Evolutionary conservation across 192 early-diverging fungal species (phyloP), one percentile per base, ranked within the genome.

Genomic region (Phycomyces nitens): DNA sequence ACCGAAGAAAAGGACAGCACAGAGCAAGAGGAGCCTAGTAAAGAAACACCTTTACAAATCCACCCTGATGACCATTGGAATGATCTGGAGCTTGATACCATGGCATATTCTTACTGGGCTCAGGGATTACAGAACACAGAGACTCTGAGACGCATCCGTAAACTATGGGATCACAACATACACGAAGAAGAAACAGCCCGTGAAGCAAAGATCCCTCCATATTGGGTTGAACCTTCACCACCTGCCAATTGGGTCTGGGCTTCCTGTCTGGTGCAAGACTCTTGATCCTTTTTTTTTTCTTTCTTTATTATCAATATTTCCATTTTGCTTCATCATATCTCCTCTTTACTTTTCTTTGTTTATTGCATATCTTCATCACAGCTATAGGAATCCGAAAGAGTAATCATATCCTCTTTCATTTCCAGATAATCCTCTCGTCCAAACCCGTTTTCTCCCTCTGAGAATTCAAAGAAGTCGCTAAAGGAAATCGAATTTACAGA

Each of bases 211-310:
- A 65, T 74, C 20, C 70, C 73, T 16, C 70, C 60, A 47, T 57
- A 38, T 14, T 76, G 56, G 60, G 65, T 76, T 18, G 26, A 23
- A 41, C 65, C 70, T n/a, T 64, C 59, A 16, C 66, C 70, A 16
- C 74, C 74, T 24, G 69, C 74, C 6, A 76, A 63, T 65, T 71
- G 53, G 41, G 62, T 75, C 8, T 75, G 73, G 69, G 73, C 69
- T 15, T 72, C 69, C 15, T 64, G 59, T 44, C 42, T 75, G 72
- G 65, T 24, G 23, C 40, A 43, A 58, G 20, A 54, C 53, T 54
- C 44, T 18, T 47, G 44, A 34, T 34, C 29, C 29, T 34, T 34
- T 34, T 34, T 34, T 34, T 34, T 34, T 5, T 34, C 7, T 5
- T 34, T 34, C 29, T 5, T 34, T 7, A 34, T 34, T 7, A 34